Percentiles rank a stretch among this genome's conserved stretches.
Conservation (phyloP, 2,329 filamentous ascomycete species). For the Penicillium sp. region DNA sequence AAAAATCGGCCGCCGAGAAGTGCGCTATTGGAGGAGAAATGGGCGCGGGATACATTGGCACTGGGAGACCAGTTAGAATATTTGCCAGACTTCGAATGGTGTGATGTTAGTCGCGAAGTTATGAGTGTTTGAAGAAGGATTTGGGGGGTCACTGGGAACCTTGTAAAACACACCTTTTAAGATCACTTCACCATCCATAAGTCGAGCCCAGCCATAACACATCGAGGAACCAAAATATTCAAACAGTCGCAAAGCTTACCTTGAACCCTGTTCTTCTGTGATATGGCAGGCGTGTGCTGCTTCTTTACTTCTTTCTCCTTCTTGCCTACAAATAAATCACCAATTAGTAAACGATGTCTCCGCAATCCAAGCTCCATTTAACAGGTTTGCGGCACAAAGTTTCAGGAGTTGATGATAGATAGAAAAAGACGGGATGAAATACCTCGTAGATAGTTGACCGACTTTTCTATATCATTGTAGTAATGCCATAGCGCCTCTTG, state of each 20-base stretch:
- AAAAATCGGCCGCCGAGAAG: constrained; percentile 62
- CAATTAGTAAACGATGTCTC: not conserved
- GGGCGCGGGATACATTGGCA: constrained; percentile 31
- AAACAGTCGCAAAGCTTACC: constrained; percentile 24
- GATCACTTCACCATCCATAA: not conserved
- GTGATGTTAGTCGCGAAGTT: constrained; percentile 31
- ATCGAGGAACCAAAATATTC: constrained; percentile 3
- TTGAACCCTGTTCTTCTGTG: constrained; percentile 30
- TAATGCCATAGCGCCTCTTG: constrained; percentile 93
- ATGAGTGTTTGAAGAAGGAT: constrained; percentile 1
- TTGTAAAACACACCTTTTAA: constrained; percentile 13
- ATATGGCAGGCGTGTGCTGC: constrained; percentile 25
- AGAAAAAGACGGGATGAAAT: constrained; percentile 26
- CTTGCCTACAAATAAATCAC: constrained; percentile 25
- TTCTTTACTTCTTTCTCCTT: constrained; percentile 40
- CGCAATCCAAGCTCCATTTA: not conserved
- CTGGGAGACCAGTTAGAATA: constrained; percentile 41
- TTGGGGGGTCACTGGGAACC: not conserved
- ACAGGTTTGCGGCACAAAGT: not conserved
- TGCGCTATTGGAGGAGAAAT: constrained; percentile 27
- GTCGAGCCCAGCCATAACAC: constrained; percentile 33
- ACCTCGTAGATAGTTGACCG: constrained; percentile 75
- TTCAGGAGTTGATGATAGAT: too few relatives aligned
- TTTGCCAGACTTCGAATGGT: constrained; percentile 28
- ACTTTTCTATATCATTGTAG: constrained; percentile 88